Evolutionary conservation across 208 protist genomes (phyloP), one percentile per base, ranked within the genome.

Genomic region (Sergeia podlipaevii): DNA sequence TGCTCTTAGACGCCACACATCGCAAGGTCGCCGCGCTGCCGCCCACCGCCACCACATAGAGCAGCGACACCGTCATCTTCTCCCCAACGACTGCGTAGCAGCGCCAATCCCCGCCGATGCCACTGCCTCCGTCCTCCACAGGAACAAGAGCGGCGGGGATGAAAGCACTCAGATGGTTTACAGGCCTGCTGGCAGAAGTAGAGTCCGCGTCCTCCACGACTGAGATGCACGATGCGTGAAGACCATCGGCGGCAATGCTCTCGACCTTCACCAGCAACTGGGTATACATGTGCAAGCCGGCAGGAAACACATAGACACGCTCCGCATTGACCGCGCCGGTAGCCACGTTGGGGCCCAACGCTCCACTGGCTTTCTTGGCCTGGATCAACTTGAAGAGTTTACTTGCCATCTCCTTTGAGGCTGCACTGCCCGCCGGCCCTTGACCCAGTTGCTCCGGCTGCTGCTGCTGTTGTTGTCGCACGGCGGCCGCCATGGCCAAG

Each of bases 31-130:
- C 85, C 5, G 52, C 59, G 53, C 85, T 93, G 17, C 62, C 77
- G 33, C 73, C 85, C 7, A 93, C 68, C 4, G 80, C 60, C 2
- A 79, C 67, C 34, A 72, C 74, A 48, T 88, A 93, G 23, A 93
- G 60, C 49, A 89, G 43, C 17, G 69, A 64, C 23, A 85, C 85
- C 26, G 69, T 74, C 78, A 93, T 85, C 20, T 71, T 63, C 53
- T 93, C 85, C 21, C 80, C 80, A 6, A 68, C 68, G 30, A 93
- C 81, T 34, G 80, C 80, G 65, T 78, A 89, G 21, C 60, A 55
- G 5, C 47, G 46, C 84, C 84, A 91, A 21, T 64, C 60, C 17
- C 60, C 47, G 15, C 43, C 57, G 38, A 41, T 53, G 15, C 18
- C 60, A 13, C 36, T 28, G 45, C 20, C 15, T 39, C 13, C 13